A percentile compares a stretch with the other conserved stretches of the same genome.
These are phyloP conservation scores for Backusella tuberculispora DNA, from an alignment of 192 early-diverging fungal species.

Conservation along the genomic window DNA sequence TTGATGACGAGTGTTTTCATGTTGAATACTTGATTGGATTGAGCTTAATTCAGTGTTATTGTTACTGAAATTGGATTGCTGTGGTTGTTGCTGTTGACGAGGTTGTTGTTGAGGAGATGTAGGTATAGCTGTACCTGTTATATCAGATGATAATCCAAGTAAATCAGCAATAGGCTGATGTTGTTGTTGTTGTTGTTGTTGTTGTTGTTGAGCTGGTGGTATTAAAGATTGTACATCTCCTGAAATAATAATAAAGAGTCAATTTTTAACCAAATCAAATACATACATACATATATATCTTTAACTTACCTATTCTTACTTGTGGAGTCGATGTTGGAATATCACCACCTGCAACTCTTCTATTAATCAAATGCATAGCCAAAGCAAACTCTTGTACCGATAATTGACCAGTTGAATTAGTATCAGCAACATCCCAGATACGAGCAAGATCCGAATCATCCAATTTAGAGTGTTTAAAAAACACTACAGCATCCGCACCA, in stretches of 20 bases:
- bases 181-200: neutral
- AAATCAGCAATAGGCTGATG: constrained; percentile 2
- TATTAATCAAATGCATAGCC: constrained; percentile 77
- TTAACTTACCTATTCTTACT: constrained; percentile 14
- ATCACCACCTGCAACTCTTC: constrained; percentile 51
- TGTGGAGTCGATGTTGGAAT: constrained; percentile 54
- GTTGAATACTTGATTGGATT: constrained; percentile 47
- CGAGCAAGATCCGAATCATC: constrained; percentile 39
- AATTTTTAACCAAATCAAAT: neutral
- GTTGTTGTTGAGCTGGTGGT: neutral
- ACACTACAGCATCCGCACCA: constrained; percentile 46
- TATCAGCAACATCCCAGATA: constrained; percentile 67
- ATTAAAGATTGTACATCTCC: neutral
- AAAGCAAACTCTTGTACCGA: constrained; percentile 75
- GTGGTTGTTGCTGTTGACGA: neutral
- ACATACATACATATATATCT: neutral
- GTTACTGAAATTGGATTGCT: neutral
- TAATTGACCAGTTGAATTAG: constrained; percentile 58
- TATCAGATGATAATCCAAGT: neutral
- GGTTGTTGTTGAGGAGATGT: constrained; percentile 1
- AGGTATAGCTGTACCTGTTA: neutral
- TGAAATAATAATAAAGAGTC: neutral
- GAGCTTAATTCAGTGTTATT: constrained; percentile 1
- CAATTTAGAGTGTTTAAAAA: constrained; percentile 42
- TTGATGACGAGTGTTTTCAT: constrained; percentile 57